These are phyloP conservation scores for Harringtonia aguacate DNA, from an alignment of 2,329 filamentous ascomycete species.

Conservation along the genomic window DNA sequence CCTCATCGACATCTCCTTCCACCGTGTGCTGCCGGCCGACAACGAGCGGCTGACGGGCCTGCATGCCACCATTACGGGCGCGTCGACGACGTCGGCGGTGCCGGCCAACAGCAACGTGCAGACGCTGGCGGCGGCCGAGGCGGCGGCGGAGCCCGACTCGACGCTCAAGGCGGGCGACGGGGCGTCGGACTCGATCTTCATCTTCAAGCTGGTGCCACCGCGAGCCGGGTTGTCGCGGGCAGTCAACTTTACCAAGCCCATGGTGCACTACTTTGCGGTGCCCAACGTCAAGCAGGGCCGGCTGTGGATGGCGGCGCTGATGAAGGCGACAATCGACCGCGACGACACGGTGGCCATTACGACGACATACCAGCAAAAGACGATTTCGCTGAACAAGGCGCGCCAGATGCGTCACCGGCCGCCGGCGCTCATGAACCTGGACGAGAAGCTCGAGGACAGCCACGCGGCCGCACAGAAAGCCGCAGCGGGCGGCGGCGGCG, in stretches of 20 bases:
- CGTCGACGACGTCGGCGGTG: slow-evolving; percentile 56
- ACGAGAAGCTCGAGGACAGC: slow-evolving; percentile 28
- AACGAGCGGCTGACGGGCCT: slow-evolving; percentile 83
- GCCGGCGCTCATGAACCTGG: slow-evolving; percentile 71
- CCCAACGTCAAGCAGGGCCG: slow-evolving; percentile 81
- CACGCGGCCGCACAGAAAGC: slow-evolving; percentile 3
- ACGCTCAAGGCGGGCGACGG: slow-evolving; percentile 10
- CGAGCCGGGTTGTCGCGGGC: slow-evolving; percentile 77
- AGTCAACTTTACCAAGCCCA: slow-evolving; percentile 95
- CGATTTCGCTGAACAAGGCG: slow-evolving; percentile 84
- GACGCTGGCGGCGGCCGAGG: slow-evolving; percentile 31
- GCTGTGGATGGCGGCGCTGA: slow-evolving; percentile 94
- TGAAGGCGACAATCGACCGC: slow-evolving; percentile 97
- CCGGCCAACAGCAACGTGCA: slow-evolving; percentile 34
- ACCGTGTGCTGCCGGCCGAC: slow-evolving; percentile 90
- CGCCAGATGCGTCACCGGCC: slow-evolving; percentile 80
- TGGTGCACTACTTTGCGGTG: slow-evolving; percentile 94
- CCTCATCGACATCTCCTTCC: slow-evolving; percentile 93
- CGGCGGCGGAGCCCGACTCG: slow-evolving; percentile 32
- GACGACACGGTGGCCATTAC: slow-evolving; percentile 72
- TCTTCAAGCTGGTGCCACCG: slow-evolving; percentile 94
- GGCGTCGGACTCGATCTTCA: slow-evolving; percentile 65
- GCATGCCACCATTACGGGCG: slow-evolving; percentile 84
- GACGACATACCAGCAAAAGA: slow-evolving; percentile 94
- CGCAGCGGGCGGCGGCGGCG: slow-evolving; percentile 1